These are phyloP conservation scores for Leccinum solheimii DNA, from an alignment of 1,284 basidiomycete genomes.

Conservation along the genomic window DNA sequence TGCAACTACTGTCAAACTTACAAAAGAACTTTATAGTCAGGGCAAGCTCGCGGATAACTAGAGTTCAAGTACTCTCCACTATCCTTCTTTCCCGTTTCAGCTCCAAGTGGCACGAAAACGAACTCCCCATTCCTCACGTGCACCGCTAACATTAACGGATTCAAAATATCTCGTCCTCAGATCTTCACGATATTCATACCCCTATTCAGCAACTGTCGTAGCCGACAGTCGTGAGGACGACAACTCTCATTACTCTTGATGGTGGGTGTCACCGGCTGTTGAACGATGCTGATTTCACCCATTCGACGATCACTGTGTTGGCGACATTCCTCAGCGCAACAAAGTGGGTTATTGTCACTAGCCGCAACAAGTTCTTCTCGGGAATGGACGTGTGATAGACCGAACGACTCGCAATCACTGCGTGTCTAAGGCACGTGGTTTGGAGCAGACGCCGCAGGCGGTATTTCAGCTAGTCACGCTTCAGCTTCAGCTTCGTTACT, in stretches of 20 bases:
- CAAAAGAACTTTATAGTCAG: not conserved
- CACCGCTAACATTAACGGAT: not conserved
- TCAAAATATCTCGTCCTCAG: not conserved
- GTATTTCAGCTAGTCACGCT: not conserved
- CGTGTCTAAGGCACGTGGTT: not conserved
- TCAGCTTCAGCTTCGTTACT: not conserved
- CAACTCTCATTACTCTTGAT: not conserved
- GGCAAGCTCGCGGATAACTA: not conserved
- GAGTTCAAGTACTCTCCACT: not conserved
- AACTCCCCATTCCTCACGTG: not conserved
- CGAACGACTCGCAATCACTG: not conserved
- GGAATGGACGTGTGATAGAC: not conserved
- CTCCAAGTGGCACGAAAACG: not conserved
- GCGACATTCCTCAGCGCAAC: not conserved
- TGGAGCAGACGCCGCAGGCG: not conserved
- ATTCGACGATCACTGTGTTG: not conserved
- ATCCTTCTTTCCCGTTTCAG: not conserved
- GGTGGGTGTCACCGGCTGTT: not conserved
- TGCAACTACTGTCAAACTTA: not conserved
- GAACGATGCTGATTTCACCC: not conserved
- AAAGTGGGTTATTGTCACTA: not conserved
- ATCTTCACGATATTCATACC: not conserved
- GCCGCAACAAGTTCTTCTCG: not conserved
- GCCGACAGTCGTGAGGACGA: not conserved
- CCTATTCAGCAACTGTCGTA: not conserved